Conservation (phyloP, 2,329 filamentous ascomycete species). For the Hirsutella rhossiliensis region DNA sequence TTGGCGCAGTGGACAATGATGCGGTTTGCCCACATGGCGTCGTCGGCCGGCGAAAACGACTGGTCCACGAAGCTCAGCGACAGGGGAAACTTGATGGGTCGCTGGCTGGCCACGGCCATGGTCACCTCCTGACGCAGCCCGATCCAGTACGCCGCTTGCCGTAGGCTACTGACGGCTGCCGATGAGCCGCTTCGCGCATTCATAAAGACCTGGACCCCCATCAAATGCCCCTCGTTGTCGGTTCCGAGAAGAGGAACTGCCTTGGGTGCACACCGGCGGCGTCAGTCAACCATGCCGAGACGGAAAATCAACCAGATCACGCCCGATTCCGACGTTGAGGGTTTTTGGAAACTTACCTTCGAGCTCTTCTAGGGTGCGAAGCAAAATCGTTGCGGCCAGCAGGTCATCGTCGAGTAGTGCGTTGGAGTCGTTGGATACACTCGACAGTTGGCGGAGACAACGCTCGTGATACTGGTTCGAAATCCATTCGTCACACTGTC, state of each 20-base stretch:
- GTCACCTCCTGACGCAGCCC: conserved; percentile 49
- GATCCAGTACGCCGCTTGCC: conserved; percentile 44
- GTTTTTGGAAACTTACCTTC: conserved; percentile 20
- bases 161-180: conserved; percentile 19
- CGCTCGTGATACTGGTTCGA: conserved; percentile 41
- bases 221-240: conserved; percentile 33
- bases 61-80: conserved; percentile 37
- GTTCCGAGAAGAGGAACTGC: conserved; percentile 21
- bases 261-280: neutral
- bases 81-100: conserved; percentile 35
- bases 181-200: conserved; percentile 22
- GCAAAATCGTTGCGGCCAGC: conserved; percentile 42
- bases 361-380: conserved; percentile 45
- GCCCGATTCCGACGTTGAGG: too few species aligned
- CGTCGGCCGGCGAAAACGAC: conserved; percentile 32
- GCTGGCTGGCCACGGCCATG: conserved; percentile 36
- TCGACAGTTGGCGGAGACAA: conserved; percentile 37
- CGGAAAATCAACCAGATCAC: neutral
- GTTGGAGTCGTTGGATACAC: conserved; percentile 27
- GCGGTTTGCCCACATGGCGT: conserved; percentile 47
- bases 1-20: conserved; percentile 52
- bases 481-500: conserved; percentile 33
- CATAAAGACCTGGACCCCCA: conserved; percentile 34
- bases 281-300: neutral
- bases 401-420: conserved; percentile 36